Conservation (phyloP, 305 asterid genomes). For the Fraxinus greggii region DNA sequence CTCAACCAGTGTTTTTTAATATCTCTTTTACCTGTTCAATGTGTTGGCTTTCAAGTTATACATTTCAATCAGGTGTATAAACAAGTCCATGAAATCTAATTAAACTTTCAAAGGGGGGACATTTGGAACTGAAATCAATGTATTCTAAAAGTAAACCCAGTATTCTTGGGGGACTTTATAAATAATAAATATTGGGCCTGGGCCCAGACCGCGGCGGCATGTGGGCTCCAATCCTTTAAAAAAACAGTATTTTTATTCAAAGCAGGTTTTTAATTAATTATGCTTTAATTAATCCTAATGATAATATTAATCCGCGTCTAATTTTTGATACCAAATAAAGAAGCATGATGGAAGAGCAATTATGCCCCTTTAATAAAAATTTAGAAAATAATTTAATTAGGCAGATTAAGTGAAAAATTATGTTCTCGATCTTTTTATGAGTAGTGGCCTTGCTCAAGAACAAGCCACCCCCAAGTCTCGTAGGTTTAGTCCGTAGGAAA, state of each 20-base stretch:
- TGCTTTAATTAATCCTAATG: background rate
- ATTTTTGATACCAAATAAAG: background rate
- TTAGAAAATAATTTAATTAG: background rate
- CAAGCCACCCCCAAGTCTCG: background rate
- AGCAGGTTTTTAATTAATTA: background rate
- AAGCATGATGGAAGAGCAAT: background rate
- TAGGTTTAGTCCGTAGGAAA: background rate
- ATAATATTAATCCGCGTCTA: background rate
- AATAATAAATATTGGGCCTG: conserved; percentile 6
- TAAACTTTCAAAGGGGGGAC: background rate
- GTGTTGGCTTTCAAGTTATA: background rate
- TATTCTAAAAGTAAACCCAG: conserved; percentile 20
- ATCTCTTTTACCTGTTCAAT: background rate
- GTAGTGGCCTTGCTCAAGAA: background rate
- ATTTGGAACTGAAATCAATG: conserved; percentile 6
- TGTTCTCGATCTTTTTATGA: background rate
- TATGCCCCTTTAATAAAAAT: background rate
- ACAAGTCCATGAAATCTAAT: background rate
- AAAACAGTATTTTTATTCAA: background rate
- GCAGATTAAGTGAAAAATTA: background rate
- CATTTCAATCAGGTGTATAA: background rate
- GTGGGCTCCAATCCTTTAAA: conserved; percentile 17
- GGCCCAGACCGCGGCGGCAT: background rate
- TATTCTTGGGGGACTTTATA: conserved; percentile 25
- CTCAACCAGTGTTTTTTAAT: background rate